Conservation (phyloP, 2,329 filamentous ascomycete genomes). For the Alternaria angustiovoidea region DNA sequence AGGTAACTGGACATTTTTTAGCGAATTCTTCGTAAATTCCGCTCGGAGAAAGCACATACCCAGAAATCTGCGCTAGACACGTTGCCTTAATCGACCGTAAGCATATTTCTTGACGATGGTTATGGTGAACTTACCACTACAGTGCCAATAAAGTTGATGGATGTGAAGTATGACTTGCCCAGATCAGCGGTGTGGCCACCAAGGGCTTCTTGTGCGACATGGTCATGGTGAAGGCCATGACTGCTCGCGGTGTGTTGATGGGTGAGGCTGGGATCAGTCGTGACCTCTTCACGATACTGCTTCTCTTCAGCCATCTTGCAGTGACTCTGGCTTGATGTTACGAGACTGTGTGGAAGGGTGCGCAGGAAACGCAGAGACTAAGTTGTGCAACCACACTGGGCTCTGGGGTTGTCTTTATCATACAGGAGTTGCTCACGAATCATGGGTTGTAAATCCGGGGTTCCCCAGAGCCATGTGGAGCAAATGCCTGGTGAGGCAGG, state of each 20-base stretch:
- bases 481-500: conserved; percentile 5
- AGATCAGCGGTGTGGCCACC: conserved; percentile 37
- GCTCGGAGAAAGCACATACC: background rate
- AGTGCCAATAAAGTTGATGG: conserved; percentile 40
- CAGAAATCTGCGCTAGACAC: conserved; percentile 43
- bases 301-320: conserved; percentile 35
- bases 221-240: conserved; percentile 39
- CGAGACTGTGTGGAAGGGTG: background rate
- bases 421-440: conserved; percentile 3
- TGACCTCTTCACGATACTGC: conserved; percentile 20
- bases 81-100: conserved; percentile 28
- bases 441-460: conserved; percentile 11
- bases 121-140: conserved; percentile 32
- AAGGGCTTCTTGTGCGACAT: conserved; percentile 38
- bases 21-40: background rate
- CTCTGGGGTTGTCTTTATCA: conserved; percentile 18
- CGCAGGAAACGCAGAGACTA: background rate
- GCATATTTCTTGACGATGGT: background rate
- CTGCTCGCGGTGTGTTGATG: conserved; percentile 17
- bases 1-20: conserved; percentile 25
- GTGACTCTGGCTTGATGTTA: background rate
- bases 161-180: conserved; percentile 37
- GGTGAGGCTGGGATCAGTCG: conserved; percentile 7
- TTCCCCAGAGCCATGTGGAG: conserved; percentile 13
- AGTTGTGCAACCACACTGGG: background rate